Evolutionary conservation across 176 grass and related monocot genomes (phyloP).

Genomic region (Carex littledalei): DNA sequence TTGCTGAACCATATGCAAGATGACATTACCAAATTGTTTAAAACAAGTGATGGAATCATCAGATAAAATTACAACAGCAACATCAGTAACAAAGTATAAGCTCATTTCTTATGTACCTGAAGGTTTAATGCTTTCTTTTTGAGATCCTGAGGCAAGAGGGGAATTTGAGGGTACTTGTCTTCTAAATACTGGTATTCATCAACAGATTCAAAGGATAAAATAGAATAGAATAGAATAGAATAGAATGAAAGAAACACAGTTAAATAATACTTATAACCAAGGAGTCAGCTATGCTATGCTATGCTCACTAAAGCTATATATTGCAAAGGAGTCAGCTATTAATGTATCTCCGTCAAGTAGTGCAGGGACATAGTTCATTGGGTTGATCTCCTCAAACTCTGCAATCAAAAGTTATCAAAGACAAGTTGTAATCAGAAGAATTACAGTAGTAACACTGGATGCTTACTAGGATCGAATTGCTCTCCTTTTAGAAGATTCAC

Average conservation of each 20-base stretch:
- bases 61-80: not conserved
- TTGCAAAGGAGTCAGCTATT: conserved; percentile 68
- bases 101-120: conserved; percentile 48
- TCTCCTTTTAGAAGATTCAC: conserved; percentile 55
- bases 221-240: not conserved
- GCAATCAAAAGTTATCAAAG: conserved; percentile 13
- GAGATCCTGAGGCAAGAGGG: conserved; percentile 63
- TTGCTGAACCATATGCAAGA: too few species aligned
- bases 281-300: not conserved
- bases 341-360: conserved; percentile 59
- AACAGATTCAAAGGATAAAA: conserved; percentile 7
- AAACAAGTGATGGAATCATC: not conserved
- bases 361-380: conserved; percentile 72
- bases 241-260: not conserved
- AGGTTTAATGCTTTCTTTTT: conserved; percentile 80
- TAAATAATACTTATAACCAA: not conserved
- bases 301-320: conserved; percentile 53
- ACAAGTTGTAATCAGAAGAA: not conserved
- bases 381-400: conserved; percentile 88
- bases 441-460: not conserved
- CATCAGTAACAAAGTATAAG: not conserved
- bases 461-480: conserved; percentile 45
- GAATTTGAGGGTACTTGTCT: conserved; percentile 75
- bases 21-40: not conserved
- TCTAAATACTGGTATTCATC: conserved; percentile 63